These are phyloP conservation scores for Backusella sp. DNA, from an alignment of 192 early-diverging fungal genomes.

Conservation along the genomic window DNA sequence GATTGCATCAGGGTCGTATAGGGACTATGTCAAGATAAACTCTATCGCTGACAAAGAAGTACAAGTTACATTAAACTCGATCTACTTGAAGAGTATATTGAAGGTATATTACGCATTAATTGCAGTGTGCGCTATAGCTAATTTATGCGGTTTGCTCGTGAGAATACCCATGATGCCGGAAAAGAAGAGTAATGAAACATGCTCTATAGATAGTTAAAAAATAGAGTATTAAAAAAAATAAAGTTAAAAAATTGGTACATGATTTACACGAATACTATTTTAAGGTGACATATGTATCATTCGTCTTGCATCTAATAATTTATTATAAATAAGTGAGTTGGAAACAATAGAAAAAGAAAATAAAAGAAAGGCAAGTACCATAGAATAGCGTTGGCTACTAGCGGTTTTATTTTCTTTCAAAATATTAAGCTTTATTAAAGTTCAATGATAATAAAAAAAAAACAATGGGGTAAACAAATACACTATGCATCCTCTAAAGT, in stretches of 20 bases:
- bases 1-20: neutral
- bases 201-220: too few species aligned
- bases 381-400: too few species aligned
- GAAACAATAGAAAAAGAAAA: too few species aligned
- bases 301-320: too few species aligned
- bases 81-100: neutral
- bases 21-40: neutral
- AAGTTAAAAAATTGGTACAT: neutral
- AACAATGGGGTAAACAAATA: neutral
- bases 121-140: too few species aligned
- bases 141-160: too few species aligned
- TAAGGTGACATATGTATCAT: too few species aligned
- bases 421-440: neutral
- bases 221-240: neutral
- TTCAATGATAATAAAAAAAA: neutral
- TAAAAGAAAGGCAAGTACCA: too few species aligned
- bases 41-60: neutral
- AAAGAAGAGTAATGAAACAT: too few species aligned
- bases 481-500: slow-evolving; percentile 1
- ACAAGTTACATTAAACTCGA: neutral
- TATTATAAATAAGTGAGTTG: too few species aligned
- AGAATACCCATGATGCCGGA: too few species aligned
- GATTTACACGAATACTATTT: too few species aligned
- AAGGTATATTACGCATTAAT: neutral
- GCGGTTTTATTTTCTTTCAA: neutral